phyloP scores from a whole-genome alignment of 768 basidiomycete species.

The Lenzites betulinus region DNA sequence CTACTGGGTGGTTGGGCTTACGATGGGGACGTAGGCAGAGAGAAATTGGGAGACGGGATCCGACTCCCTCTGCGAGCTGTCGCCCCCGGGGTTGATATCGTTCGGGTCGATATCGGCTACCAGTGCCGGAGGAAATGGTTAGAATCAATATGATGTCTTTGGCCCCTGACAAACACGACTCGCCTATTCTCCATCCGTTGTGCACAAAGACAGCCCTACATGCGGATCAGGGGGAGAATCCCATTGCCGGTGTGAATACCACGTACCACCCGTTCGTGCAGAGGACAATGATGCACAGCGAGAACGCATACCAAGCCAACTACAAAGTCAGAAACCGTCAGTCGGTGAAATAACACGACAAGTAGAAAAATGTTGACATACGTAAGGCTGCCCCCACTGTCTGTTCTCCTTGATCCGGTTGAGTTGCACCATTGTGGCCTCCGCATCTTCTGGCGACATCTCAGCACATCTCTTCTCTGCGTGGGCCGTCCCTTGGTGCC shows the following conservation, averaged over 20 bases:
- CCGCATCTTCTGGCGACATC: not conserved
- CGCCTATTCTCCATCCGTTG: slow-evolving; percentile 29
- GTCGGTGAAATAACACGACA: not conserved
- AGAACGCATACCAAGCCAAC: slow-evolving; percentile 32
- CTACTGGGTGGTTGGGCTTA: slow-evolving; percentile 6
- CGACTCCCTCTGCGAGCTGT: not conserved
- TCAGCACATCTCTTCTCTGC: slow-evolving; percentile 23
- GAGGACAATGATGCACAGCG: slow-evolving; percentile 27
- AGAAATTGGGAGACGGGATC: slow-evolving; percentile 27
- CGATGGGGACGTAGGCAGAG: slow-evolving; percentile 30
- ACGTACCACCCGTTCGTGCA: slow-evolving; percentile 31
- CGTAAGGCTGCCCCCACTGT: slow-evolving; percentile 30
- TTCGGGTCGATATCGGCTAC: slow-evolving; percentile 21
- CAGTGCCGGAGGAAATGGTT: not conserved
- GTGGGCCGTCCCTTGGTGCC: slow-evolving; percentile 29
- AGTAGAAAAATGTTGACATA: slow-evolving; percentile 3
- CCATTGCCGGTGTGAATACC: not conserved
- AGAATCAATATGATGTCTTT: not conserved
- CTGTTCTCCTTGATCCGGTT: slow-evolving; percentile 26
- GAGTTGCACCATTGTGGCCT: slow-evolving; percentile 19
- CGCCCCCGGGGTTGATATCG: not conserved
- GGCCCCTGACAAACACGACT: not conserved
- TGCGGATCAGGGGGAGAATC: too few relatives aligned
- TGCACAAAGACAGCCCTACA: slow-evolving; percentile 23
- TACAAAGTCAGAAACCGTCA: not conserved